Evolutionary conservation across 1,139 yeast genomes (phyloP).

Genomic region (Candida sp.): DNA sequence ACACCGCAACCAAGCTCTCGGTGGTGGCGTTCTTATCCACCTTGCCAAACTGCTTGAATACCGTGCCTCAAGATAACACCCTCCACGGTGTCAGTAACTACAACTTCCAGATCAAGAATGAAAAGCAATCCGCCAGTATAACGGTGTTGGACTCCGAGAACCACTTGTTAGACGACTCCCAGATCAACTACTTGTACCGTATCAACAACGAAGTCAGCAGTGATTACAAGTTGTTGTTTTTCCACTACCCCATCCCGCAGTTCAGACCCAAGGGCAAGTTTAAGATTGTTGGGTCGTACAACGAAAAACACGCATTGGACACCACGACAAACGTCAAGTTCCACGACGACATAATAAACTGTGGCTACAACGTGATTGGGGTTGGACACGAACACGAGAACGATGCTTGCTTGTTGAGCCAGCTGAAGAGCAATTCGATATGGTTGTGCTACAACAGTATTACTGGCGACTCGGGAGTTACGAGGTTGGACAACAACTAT

Average conservation of each 20-base stretch:
- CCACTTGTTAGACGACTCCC: conserved; percentile 32
- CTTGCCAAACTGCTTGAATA: conserved; percentile 44
- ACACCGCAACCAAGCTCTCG: conserved; percentile 15
- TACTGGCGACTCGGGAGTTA: conserved; percentile 42
- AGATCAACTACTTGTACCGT: conserved; percentile 32
- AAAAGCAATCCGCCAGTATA: conserved; percentile 26
- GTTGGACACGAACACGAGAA: conserved; percentile 63
- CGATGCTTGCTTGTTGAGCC: conserved; percentile 50
- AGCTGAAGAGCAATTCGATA: conserved; percentile 20
- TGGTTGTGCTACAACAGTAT: conserved; percentile 48
- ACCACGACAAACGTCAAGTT: conserved; percentile 37
- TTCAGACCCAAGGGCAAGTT: conserved; percentile 54
- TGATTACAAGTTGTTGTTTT: conserved; percentile 42
- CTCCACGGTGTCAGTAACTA: conserved; percentile 43
- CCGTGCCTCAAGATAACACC: conserved; percentile 9
- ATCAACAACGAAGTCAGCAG: conserved; percentile 16
- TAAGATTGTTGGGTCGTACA: conserved; percentile 51
- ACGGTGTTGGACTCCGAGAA: conserved; percentile 39
- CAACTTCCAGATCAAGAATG: conserved; percentile 24
- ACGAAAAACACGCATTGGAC: conserved; percentile 45
- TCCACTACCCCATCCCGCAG: conserved; percentile 56
- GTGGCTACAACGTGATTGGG: conserved; percentile 47
- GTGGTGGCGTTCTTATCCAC: conserved; percentile 28
- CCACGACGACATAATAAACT: conserved; percentile 38
- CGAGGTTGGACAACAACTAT: conserved; percentile 25